These are phyloP conservation scores for Bacidia gigantensis DNA, from an alignment of 495 filamentous ascomycete species.

Conservation along the genomic window DNA sequence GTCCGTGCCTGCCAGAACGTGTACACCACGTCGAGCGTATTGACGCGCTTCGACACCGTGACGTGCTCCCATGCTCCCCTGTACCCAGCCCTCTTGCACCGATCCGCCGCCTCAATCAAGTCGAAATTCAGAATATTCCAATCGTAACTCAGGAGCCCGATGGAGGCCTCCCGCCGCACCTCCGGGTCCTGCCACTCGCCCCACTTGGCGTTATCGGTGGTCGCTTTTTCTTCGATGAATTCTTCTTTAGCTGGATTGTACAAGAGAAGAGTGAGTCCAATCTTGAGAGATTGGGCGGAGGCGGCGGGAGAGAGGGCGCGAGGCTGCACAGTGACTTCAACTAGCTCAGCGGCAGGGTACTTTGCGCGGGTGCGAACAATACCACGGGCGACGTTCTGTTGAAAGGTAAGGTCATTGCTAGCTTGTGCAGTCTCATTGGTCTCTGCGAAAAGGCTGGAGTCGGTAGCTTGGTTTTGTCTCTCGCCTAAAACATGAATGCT, in stretches of 20 bases:
- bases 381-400: neutral
- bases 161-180: neutral
- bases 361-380: neutral
- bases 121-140: neutral
- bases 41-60: neutral
- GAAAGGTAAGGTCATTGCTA: neutral
- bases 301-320: neutral
- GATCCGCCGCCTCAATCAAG: neutral
- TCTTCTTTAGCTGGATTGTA: neutral
- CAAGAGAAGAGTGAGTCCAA: neutral
- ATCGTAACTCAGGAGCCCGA: neutral
- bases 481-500: too few species aligned
- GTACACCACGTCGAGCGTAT: neutral
- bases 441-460: too few species aligned
- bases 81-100: neutral
- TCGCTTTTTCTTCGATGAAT: neutral
- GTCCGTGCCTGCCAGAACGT: neutral
- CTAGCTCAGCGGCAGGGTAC: neutral
- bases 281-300: neutral
- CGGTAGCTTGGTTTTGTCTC: too few species aligned
- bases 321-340: neutral
- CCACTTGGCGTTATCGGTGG: neutral
- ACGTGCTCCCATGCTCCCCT: neutral
- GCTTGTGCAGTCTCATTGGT: too few species aligned
- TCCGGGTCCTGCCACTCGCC: neutral